Evolutionary conservation across 2,329 filamentous ascomycete species (phyloP), one percentile per base, ranked within the genome.

Genomic region (Gyromitra esculenta): DNA sequence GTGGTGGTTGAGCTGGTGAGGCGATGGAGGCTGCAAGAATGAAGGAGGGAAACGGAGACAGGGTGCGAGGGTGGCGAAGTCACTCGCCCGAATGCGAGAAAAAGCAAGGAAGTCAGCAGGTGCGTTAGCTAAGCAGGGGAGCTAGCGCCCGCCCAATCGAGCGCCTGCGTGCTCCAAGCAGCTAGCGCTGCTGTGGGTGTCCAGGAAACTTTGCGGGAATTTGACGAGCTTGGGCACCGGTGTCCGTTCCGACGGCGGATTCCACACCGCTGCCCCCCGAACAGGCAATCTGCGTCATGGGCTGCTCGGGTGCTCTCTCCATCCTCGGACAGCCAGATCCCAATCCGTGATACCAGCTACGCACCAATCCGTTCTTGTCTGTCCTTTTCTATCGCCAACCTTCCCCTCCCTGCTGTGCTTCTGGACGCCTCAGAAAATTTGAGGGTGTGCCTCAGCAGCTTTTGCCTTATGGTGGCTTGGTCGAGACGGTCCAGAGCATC

Each of bases 1-100:
- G 72, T 75, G 72, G 72, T 75, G 72, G 72, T 75, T 75, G 65
- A 75, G 72, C 64, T 64, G 64, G 21, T 75, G 72, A 75, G 72
- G 72, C 72, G 72, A 75, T 75, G 72, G 72, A 75, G 72, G 72
- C 72, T 75, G 72, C 59, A 37, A 62, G 65, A 71, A 57, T 64
- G 72, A 75, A 71, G 65, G 50, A 70, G 66, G 54, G 57, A 75
- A 75, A 63, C 65, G 45, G 48, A 57, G 56, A 68, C 72, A 75
- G 72, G 72, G 72, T 75, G 72, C 48, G 66, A 69, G 59, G 72
- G 72, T 75, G 72, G 72, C 72, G 72, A 75, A 75, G 72, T 65
- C 72, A 71, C 41, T 70, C 59, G 64, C 67, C 67, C 56, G 25
- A 70, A 70, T 52, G 67, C 31, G 31, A 64, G 45, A 62, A 73